A percentile compares a stretch with the other conserved stretches of the same genome.
Evolutionary conservation across 2,329 filamentous ascomycete species (phyloP).

Genomic region (Fusarium transvaalense): DNA sequence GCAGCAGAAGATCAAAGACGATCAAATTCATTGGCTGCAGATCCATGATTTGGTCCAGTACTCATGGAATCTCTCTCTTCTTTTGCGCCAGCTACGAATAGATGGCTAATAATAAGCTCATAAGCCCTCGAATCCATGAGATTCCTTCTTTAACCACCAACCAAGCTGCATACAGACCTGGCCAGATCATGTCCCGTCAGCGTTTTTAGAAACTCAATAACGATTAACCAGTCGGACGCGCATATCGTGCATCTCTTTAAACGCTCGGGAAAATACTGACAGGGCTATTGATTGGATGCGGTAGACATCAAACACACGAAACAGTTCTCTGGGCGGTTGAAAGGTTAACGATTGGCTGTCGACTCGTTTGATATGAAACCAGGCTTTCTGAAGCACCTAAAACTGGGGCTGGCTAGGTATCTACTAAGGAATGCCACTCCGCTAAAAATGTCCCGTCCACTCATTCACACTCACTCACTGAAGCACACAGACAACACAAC

Average conservation of each 20-base stretch:
- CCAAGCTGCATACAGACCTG: constrained; percentile 27
- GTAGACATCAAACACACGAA: constrained; percentile 32
- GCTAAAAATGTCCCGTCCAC: background rate
- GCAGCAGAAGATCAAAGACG: constrained; percentile 11
- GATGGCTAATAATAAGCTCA: constrained; percentile 24
- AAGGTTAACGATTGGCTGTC: constrained; percentile 29
- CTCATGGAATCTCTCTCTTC: background rate
- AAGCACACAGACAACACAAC: background rate
- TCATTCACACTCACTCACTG: too few species aligned
- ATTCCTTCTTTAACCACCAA: constrained; percentile 19
- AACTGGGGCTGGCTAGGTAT: constrained; percentile 32
- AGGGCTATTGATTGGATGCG: constrained; percentile 24
- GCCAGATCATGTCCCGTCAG: background rate
- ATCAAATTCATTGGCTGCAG: constrained; percentile 32
- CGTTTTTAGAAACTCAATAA: constrained; percentile 25
- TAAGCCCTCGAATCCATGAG: constrained; percentile 6
- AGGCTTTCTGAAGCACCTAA: constrained; percentile 32
- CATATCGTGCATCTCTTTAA: constrained; percentile 21
- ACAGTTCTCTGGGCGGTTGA: constrained; percentile 27
- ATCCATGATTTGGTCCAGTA: background rate
- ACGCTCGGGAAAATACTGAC: constrained; percentile 28
- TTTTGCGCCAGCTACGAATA: constrained; percentile 32
- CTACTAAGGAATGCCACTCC: background rate
- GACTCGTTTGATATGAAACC: constrained; percentile 33
- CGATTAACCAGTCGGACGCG: constrained; percentile 15